These are phyloP conservation scores for Syzygium syzygioides DNA, from an alignment of 441 rosid species.

Conservation along the genomic window DNA sequence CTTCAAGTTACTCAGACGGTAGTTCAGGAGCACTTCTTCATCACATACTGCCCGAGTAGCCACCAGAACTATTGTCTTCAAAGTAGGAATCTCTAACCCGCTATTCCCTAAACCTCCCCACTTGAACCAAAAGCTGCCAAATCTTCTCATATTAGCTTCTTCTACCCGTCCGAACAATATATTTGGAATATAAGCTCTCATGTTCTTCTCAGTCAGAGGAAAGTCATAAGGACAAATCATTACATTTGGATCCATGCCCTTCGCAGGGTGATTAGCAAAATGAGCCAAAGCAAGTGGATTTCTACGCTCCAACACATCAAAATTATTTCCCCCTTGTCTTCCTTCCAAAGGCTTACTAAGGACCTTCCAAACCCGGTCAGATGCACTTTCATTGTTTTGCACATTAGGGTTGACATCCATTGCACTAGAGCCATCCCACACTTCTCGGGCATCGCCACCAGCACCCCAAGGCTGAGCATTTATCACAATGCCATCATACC, in stretches of 20 bases:
- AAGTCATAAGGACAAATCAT: slow-evolving; percentile 82
- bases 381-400: slow-evolving; percentile 23
- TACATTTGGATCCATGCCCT: slow-evolving; percentile 66
- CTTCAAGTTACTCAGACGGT: slow-evolving; percentile 61
- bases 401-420: slow-evolving; percentile 19
- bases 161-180: slow-evolving; percentile 36
- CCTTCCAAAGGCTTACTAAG: slow-evolving; percentile 66
- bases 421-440: slow-evolving; percentile 42
- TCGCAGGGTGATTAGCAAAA: slow-evolving; percentile 63
- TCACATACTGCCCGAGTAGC: slow-evolving; percentile 60
- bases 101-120: slow-evolving; percentile 16
- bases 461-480: slow-evolving; percentile 83
- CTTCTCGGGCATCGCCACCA: slow-evolving; percentile 54
- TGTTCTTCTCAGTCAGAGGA: slow-evolving; percentile 47
- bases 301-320: slow-evolving; percentile 60
- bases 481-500: slow-evolving; percentile 72
- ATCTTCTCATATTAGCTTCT: slow-evolving; percentile 53
- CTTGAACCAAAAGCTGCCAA: slow-evolving; percentile 69
- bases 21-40: slow-evolving; percentile 71
- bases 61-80: slow-evolving; percentile 71
- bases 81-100: slow-evolving; percentile 23
- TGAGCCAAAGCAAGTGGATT: slow-evolving; percentile 87
- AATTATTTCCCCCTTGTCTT: slow-evolving; percentile 2
- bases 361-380: slow-evolving; percentile 60
- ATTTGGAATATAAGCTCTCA: slow-evolving; percentile 78